These are phyloP conservation scores for Chlamydomonas sp. DNA, from an alignment of 139 green algal species.

Conservation along the genomic window DNA sequence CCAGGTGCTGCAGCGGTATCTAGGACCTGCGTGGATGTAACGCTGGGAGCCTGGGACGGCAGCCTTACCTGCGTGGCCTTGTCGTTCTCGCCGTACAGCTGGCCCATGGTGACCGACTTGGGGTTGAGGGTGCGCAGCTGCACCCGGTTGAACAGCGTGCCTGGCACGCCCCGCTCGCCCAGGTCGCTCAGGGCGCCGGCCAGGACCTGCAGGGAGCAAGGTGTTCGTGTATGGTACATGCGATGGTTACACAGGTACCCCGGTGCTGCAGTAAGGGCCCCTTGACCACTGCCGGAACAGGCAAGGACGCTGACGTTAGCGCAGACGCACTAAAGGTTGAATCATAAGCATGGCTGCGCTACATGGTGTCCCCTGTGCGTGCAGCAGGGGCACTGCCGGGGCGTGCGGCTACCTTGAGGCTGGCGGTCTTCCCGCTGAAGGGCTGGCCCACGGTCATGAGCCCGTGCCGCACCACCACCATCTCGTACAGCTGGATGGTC, in stretches of 20 bases:
- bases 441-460: constrained; percentile 85
- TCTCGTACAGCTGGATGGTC: constrained; percentile 89
- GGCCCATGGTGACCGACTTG: constrained; percentile 86
- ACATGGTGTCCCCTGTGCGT: neutral
- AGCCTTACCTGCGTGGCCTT: constrained; percentile 20
- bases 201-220: constrained; percentile 42
- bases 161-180: constrained; percentile 43
- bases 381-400: constrained; percentile 17
- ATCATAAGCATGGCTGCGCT: no score
- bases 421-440: constrained; percentile 70
- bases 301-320: no score
- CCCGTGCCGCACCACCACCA: constrained; percentile 86
- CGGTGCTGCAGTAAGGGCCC: no score
- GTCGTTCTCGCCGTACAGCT: constrained; percentile 83
- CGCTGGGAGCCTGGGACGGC: no score
- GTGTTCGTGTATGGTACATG: no score
- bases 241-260: no score
- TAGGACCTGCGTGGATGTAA: no score
- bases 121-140: constrained; percentile 79
- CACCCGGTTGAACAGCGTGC: constrained; percentile 70
- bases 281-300: no score
- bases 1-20: no score
- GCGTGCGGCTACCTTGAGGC: constrained; percentile 33
- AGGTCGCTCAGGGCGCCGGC: constrained; percentile 72
- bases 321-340: no score